A percentile compares a stretch with the other conserved stretches of the same genome.
phyloP scores from a whole-genome alignment of 176 grass and related monocot species.

The Tillandsia fasciculata region DNA sequence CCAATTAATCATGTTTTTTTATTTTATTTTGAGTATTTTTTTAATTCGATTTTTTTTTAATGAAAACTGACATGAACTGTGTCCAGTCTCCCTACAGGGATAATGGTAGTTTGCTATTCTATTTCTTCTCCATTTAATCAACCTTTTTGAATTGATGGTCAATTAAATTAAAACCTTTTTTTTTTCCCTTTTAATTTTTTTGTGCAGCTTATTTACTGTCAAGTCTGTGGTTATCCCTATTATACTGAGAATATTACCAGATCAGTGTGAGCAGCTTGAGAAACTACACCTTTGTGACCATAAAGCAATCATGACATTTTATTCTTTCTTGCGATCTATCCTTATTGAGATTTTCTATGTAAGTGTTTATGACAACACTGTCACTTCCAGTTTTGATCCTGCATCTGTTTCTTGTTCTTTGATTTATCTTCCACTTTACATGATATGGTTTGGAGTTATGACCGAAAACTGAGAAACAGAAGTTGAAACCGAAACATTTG shows the following conservation, averaged over 20 bases:
- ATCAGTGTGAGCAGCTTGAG: constrained; percentile 35
- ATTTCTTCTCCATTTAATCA: constrained; percentile 5
- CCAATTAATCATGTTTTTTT: no score
- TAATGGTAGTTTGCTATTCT: constrained; percentile 9
- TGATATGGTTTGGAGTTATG: no score
- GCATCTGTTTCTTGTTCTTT: no score
- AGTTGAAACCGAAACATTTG: no score
- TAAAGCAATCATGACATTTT: constrained; percentile 22
- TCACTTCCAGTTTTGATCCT: no score
- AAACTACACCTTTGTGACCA: constrained; percentile 39
- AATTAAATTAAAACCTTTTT: constrained; percentile 17
- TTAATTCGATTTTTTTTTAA: background rate
- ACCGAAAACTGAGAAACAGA: no score
- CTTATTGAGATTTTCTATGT: constrained; percentile 91
- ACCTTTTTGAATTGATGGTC: constrained; percentile 13
- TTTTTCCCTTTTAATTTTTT: constrained; percentile 13
- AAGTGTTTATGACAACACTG: constrained; percentile 22
- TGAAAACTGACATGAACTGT: background rate
- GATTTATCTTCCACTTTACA: no score
- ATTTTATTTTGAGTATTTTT: background rate
- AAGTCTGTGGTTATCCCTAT: constrained; percentile 76
- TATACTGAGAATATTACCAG: constrained; percentile 74
- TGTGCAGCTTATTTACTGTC: constrained; percentile 70
- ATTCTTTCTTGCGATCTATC: constrained; percentile 58
- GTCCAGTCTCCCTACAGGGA: background rate